Evolutionary conservation across 768 basidiomycete species (phyloP), one percentile per base, ranked within the genome.

Genomic region (Crucibulum laeve): DNA sequence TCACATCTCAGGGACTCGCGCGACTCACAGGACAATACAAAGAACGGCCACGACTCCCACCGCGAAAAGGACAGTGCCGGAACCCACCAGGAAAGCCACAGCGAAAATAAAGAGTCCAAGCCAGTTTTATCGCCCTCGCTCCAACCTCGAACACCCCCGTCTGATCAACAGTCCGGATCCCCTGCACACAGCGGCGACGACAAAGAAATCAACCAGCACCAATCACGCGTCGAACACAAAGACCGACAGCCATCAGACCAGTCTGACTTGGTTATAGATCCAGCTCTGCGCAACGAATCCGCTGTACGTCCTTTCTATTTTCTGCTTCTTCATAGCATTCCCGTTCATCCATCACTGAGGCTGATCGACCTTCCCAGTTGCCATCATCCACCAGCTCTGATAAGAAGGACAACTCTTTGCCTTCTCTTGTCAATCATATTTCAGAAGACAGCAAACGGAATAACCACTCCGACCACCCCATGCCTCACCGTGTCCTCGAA

Each of bases 401-500:
- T 69, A 69, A 70, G 60, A 64, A 62, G 49, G 56, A 52, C 38
- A 47, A 40, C 28, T 25, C 15, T 26, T 34, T 44, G 37, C 51
- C 43, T 42, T 53, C 46, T 46, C 36, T 50, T 53, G 45, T 38
- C 48, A 42, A 49, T 42, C 51, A 46, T 15, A 10, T 10, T 10
- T 11, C 15, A 10, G 28, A 32, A 32, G 28, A 32, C 11, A 32
- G 28, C 28, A 32, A 15, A 15, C 28, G 15, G 15, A 32, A 15
- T 15, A 32, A 4, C 11, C 28, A 10, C 25, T 39, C 49, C 38
- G 38, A 47, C 23, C 32, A 49, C 14, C 51, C 64, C 47, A 80
- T 79, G 77, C 76, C 79, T 36, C 74, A 72, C 55, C 71, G 77
- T 23, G 73, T 79, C 46, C 70, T 73, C 44, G 52, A 68, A 36